phyloP scores from a whole-genome alignment of 352 stramenopile species.

The Phytophthora pseudosyringae region DNA sequence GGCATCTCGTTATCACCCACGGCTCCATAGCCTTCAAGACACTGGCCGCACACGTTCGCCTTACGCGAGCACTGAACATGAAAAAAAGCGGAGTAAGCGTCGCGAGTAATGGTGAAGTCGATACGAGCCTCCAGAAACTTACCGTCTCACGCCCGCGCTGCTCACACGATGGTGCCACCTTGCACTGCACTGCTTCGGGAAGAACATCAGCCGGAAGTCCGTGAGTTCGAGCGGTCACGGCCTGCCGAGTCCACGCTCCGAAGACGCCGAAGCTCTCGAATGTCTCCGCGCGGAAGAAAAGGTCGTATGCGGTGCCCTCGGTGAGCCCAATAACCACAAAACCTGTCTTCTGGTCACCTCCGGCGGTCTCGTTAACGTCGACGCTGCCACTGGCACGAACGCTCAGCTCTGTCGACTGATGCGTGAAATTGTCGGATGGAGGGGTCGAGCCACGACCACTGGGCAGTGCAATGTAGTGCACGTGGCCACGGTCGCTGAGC shows the following conservation, averaged over 20 bases:
- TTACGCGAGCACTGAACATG: constrained; percentile 48
- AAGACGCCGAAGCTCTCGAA: constrained; percentile 77
- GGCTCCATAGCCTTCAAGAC: constrained; percentile 55
- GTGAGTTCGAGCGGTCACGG: constrained; percentile 61
- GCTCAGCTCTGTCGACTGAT: constrained; percentile 27
- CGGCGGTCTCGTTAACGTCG: constrained; percentile 31
- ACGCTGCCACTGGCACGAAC: constrained; percentile 36
- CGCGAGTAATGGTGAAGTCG: background rate
- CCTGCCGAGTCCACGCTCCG: constrained; percentile 56
- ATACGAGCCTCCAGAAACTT: constrained; percentile 6
- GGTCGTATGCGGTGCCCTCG: constrained; percentile 67
- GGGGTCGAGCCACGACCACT: constrained; percentile 27
- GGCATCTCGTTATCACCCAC: constrained; percentile 11
- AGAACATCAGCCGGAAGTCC: constrained; percentile 72
- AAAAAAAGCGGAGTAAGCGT: background rate
- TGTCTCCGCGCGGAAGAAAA: constrained; percentile 80
- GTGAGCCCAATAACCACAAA: constrained; percentile 62
- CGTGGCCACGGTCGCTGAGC: constrained; percentile 55
- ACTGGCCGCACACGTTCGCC: constrained; percentile 75
- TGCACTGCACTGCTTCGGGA: constrained; percentile 58
- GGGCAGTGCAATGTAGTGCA: constrained; percentile 68
- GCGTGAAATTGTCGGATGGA: constrained; percentile 22
- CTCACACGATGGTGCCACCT: constrained; percentile 52
- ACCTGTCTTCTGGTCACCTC: constrained; percentile 14
- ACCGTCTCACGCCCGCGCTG: constrained; percentile 57